Evolutionary conservation across 148 eudicot species (phyloP).

Genomic region (Bassia scoparia): DNA sequence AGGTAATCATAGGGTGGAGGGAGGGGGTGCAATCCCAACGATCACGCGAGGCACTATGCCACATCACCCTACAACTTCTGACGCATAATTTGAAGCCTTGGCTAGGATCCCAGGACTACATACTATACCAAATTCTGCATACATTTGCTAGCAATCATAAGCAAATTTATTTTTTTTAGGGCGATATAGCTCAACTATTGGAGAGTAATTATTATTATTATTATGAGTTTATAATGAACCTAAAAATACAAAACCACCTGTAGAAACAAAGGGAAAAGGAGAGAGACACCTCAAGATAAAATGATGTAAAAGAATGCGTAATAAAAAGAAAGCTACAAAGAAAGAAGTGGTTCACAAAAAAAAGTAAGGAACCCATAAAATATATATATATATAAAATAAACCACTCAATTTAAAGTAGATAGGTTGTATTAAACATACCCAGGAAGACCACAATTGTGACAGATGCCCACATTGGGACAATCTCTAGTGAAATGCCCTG

Average conservation of each 20-base stretch:
- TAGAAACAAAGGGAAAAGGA: background rate
- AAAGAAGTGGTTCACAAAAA: background rate
- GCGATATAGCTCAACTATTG: background rate
- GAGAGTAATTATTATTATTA: background rate
- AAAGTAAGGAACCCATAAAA: background rate
- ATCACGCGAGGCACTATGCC: too few relatives aligned
- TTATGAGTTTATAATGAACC: background rate
- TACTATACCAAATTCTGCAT: background rate
- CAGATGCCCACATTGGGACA: conserved; percentile 56
- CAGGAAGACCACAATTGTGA: conserved; percentile 56
- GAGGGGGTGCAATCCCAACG: background rate
- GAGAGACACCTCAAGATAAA: background rate
- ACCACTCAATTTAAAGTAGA: background rate
- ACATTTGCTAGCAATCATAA: background rate
- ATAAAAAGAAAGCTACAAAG: too few relatives aligned
- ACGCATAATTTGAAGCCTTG: background rate
- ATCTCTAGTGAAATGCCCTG: conserved; percentile 54
- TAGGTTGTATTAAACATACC: conserved; percentile 24
- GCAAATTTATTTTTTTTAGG: too few relatives aligned
- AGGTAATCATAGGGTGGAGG: background rate
- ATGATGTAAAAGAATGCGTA: background rate
- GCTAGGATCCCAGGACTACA: background rate
- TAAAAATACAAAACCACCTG: background rate
- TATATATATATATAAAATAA: too few relatives aligned
- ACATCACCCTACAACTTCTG: background rate